Evolutionary conservation across 2,329 filamentous ascomycete species (phyloP).

Genomic region (Cladobotryum protrusum): DNA sequence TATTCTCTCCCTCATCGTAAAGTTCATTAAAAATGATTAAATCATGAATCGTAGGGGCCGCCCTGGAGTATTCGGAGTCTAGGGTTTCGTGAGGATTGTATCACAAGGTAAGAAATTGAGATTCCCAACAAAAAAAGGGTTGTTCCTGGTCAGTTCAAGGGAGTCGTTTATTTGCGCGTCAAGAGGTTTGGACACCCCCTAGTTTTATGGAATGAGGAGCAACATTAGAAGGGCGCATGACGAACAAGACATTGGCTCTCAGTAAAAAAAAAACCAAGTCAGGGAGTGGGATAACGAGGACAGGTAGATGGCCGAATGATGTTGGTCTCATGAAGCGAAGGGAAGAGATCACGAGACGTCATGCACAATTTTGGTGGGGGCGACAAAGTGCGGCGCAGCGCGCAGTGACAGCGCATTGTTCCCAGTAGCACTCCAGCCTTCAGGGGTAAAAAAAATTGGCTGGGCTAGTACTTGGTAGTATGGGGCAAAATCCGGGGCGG

Average conservation of each 20-base stretch:
- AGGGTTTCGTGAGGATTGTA: no score
- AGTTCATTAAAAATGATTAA: not conserved
- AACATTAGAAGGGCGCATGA: not conserved
- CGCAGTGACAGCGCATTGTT: not conserved
- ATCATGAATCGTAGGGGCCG: not conserved
- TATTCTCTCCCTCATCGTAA: conserved; percentile 7
- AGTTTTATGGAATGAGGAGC: not conserved
- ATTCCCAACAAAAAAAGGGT: no score
- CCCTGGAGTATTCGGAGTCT: no score
- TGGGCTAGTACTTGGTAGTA: no score
- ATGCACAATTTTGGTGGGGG: conserved; percentile 8
- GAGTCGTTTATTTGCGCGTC: not conserved
- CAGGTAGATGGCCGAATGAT: not conserved
- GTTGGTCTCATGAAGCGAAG: conserved; percentile 7
- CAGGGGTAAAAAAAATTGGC: no score
- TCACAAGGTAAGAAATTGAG: no score
- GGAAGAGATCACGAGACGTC: conserved; percentile 10
- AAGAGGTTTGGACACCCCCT: not conserved
- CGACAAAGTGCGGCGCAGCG: not conserved
- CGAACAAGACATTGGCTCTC: not conserved
- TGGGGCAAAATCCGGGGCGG: conserved; percentile 10
- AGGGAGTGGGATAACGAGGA: not conserved
- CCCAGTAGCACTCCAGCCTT: no score
- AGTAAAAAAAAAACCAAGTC: not conserved
- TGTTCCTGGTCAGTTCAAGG: not conserved